Evolutionary conservation across 2,329 filamentous ascomycete species (phyloP), one percentile per base, ranked within the genome.

Genomic region (Eurotiales sp.): DNA sequence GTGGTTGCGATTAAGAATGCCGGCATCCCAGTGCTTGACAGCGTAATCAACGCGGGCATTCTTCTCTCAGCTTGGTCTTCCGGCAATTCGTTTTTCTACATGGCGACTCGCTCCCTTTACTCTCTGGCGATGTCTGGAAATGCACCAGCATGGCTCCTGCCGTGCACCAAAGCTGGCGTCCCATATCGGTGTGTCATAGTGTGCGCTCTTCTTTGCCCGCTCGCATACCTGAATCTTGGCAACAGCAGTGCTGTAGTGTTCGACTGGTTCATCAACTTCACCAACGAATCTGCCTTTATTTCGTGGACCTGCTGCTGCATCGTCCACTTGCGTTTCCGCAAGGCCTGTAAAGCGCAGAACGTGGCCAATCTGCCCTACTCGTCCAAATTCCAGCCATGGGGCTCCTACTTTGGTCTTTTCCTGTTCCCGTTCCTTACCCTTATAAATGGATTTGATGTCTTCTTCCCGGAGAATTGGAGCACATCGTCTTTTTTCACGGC

Each of bases 41-140:
- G 81, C 59, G 83, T 91, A 63, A 84, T 92, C 75, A 92, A 91
- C 67, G 87, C 83, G n/a, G 83, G 90, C 8, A 80, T 91, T 8
- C 75, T 92, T 15, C 88, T 86, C 0, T 87, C 87, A 2, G 87
- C 90, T 8, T 82, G 90, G 58, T 88, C 86, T 0, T 87, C 88
- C 8, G 88, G 86, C 55, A 89, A 87, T 71, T 87, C 86, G 12
- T 87, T 88, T 69, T 79, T 90, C 53, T 88, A 87, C 71, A 86
- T 84, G 34, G 83, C 82, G 54, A 84, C 81, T 51, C 83, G 86
- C 19, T 83, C 86, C 34, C 74, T 88, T 36, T 77, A 87, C 56
- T 82, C 80, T 11, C 76, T 88, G 10, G 83, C 85, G 23, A 72
- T 82, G 29, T 81, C 84, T 47, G 78, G 80, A 36, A 80, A 83